Conservation (phyloP, 1,284 basidiomycete species). For the Puccinia coronata region DNA sequence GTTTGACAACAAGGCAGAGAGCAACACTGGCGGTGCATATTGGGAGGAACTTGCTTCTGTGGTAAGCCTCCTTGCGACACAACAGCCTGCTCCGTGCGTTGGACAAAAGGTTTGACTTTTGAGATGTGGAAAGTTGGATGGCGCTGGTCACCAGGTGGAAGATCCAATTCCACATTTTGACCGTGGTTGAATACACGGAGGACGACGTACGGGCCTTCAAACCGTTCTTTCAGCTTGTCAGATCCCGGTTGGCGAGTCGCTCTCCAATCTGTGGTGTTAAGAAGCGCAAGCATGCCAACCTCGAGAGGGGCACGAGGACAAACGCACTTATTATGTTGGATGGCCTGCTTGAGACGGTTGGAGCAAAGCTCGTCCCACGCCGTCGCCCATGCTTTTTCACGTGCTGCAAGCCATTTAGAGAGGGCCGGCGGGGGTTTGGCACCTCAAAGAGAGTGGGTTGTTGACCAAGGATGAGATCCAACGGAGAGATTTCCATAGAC, state of each 20-base stretch:
- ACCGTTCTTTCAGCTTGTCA: background rate
- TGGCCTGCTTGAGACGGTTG: background rate
- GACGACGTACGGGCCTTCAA: background rate
- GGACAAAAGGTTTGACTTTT: background rate
- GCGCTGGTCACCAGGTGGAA: background rate
- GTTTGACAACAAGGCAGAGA: background rate
- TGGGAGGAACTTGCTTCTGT: constrained; percentile 32
- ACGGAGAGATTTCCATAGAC: background rate
- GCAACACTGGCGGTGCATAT: constrained; percentile 7
- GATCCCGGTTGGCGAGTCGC: background rate
- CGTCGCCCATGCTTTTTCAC: background rate
- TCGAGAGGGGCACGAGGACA: background rate
- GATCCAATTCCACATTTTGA: background rate
- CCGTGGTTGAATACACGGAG: background rate
- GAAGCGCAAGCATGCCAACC: background rate
- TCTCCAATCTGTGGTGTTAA: background rate
- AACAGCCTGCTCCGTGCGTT: too few species aligned
- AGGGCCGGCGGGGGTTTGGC: background rate
- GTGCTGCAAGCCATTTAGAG: background rate
- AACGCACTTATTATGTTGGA: background rate
- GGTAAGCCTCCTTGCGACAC: background rate
- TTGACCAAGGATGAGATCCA: background rate
- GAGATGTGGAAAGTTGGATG: background rate
- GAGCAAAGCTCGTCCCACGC: background rate
- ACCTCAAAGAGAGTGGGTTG: background rate